Conservation (phyloP, 768 basidiomycete species). For the Phylloporus scabripes region DNA sequence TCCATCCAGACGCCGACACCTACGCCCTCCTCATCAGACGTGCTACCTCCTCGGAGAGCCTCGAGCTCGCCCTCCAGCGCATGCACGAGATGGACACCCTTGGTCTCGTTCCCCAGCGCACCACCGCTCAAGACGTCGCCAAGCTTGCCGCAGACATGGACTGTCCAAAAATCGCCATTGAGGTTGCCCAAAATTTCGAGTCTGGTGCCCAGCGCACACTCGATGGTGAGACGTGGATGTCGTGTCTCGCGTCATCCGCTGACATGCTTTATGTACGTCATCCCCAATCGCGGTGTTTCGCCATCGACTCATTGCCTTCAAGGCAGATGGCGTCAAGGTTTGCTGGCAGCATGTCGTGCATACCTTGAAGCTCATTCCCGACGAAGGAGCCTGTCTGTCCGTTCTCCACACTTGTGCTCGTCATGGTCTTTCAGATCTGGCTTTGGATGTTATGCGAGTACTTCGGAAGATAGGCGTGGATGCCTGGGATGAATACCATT, state of each 20-base stretch:
- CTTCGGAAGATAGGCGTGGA: constrained; percentile 45
- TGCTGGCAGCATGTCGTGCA: constrained; percentile 61
- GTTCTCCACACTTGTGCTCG: constrained; percentile 73
- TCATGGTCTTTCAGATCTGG: constrained; percentile 64
- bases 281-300: neutral
- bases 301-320: constrained; percentile 1
- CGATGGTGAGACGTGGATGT: constrained; percentile 53
- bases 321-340: constrained; percentile 62
- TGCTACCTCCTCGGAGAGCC: constrained; percentile 40
- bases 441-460: constrained; percentile 55
- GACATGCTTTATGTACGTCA: constrained; percentile 61
- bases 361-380: constrained; percentile 49
- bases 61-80: constrained; percentile 62
- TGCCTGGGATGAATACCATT: constrained; percentile 64
- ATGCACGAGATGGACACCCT: constrained; percentile 53
- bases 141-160: constrained; percentile 47
- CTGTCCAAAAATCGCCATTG: constrained; percentile 63
- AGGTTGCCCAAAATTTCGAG: constrained; percentile 62
- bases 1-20: constrained; percentile 48
- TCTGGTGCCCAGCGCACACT: constrained; percentile 47
- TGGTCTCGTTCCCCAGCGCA: constrained; percentile 46
- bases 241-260: constrained; percentile 61
- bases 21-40: constrained; percentile 51
- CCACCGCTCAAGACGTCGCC: constrained; percentile 49
- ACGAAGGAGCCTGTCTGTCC: constrained; percentile 67